These are phyloP conservation scores for Pelargonium australe DNA, from an alignment of 441 rosid species.

Conservation along the genomic window DNA sequence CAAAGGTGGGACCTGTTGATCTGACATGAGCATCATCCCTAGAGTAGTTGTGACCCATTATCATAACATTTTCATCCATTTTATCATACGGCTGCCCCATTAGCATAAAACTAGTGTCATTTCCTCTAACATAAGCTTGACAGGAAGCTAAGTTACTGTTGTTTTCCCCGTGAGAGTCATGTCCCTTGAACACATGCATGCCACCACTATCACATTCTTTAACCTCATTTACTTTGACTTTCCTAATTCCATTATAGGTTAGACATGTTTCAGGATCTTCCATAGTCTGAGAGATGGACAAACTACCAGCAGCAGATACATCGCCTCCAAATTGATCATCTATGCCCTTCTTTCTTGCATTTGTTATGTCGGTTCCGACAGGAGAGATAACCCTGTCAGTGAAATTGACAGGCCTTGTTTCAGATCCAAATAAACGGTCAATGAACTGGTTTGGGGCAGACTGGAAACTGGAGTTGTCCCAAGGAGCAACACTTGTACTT, in stretches of 20 bases:
- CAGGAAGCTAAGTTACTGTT: conserved; percentile 23
- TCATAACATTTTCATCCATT: conserved; percentile 32
- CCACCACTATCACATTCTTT: conserved; percentile 36
- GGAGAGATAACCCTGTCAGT: conserved; percentile 46
- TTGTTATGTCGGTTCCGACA: too few species aligned
- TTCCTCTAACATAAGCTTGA: neutral
- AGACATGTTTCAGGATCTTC: conserved; percentile 43
- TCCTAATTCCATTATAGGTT: conserved; percentile 43
- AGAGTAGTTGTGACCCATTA: conserved; percentile 39
- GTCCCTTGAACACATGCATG: conserved; percentile 35
- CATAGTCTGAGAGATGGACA: conserved; percentile 49
- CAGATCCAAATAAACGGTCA: conserved; percentile 44
- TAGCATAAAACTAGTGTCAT: conserved; percentile 33
- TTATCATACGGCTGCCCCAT: conserved; percentile 32
- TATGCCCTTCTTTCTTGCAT: conserved; percentile 27
- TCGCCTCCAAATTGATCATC: conserved; percentile 33
- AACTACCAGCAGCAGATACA: conserved; percentile 38
- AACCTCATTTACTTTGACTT: conserved; percentile 53
- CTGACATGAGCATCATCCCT: conserved; percentile 32
- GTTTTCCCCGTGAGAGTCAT: conserved; percentile 32
- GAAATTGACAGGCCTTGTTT: conserved; percentile 41
- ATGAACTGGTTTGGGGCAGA: conserved; percentile 45
- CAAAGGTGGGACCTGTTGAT: conserved; percentile 32
- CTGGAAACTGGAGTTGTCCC: conserved; percentile 49
- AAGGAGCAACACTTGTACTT: conserved; percentile 33